Conservation (phyloP, 441 rosid genomes). For the Melastoma candidum region DNA sequence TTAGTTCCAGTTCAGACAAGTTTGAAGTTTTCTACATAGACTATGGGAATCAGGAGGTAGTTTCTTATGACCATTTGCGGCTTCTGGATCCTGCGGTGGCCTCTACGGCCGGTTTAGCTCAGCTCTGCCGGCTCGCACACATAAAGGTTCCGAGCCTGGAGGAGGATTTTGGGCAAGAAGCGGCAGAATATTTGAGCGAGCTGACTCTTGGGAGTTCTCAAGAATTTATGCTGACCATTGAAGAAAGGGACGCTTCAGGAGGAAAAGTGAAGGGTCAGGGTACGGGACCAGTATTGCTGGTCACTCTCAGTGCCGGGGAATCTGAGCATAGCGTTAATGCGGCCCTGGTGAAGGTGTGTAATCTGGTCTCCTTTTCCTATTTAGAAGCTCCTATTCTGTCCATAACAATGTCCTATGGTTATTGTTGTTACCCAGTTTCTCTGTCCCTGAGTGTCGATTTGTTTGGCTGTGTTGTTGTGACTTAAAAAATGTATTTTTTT, state of each 20-base stretch:
- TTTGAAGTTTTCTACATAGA: constrained; percentile 95
- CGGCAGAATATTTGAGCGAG: constrained; percentile 66
- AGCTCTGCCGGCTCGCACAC: constrained; percentile 88
- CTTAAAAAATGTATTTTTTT: too few relatives aligned
- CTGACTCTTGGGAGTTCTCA: constrained; percentile 44
- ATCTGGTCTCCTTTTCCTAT: background rate
- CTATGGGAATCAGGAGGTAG: constrained; percentile 90
- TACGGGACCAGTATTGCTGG: constrained; percentile 61
- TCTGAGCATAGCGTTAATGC: constrained; percentile 83
- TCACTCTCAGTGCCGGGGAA: constrained; percentile 68
- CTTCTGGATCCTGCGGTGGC: constrained; percentile 73
- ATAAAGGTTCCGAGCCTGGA: constrained; percentile 70
- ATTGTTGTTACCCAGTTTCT: too few relatives aligned
- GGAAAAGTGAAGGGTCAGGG: constrained; percentile 95
- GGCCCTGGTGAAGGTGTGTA: constrained; percentile 71
- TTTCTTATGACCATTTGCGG: constrained; percentile 54
- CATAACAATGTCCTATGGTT: background rate
- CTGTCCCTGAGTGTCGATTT: too few relatives aligned
- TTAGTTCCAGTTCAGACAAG: constrained; percentile 56
- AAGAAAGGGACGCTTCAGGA: constrained; percentile 81
- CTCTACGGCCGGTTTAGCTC: constrained; percentile 69
- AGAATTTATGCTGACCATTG: constrained; percentile 70
- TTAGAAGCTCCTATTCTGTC: background rate
- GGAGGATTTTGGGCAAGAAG: constrained; percentile 78
- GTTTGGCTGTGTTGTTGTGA: too few relatives aligned